Conservation (phyloP, 441 rosid genomes). For the Aleurites moluccanus region DNA sequence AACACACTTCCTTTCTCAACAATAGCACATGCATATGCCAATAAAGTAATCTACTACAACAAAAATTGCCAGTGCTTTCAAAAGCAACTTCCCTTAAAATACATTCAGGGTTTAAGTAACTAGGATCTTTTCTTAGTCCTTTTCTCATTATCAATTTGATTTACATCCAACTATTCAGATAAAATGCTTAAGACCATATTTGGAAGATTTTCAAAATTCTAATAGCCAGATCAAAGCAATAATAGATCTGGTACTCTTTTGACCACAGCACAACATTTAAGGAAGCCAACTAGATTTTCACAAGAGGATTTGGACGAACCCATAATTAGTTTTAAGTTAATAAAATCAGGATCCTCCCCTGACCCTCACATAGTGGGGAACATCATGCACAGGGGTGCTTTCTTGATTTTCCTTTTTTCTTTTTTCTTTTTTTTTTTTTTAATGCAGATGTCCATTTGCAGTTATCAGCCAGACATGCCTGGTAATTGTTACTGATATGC, state of each 20-base stretch:
- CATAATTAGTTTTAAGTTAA: background rate
- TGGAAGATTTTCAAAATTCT: background rate
- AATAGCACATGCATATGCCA: background rate
- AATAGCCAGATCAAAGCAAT: background rate
- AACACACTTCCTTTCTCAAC: background rate
- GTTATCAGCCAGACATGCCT: background rate
- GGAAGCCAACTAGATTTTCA: background rate
- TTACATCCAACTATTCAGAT: background rate
- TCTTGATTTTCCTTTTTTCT: too few relatives aligned
- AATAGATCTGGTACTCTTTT: background rate
- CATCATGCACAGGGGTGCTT: background rate
- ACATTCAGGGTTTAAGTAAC: too few relatives aligned
- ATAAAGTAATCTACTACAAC: too few relatives aligned
- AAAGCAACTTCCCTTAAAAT: background rate
- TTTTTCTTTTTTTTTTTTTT: background rate
- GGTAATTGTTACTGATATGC: background rate
- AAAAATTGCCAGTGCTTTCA: background rate
- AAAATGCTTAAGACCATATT: background rate
- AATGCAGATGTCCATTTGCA: background rate
- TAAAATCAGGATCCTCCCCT: background rate
- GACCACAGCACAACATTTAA: background rate
- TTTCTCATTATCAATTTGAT: background rate
- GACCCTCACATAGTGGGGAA: background rate
- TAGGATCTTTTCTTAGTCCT: background rate
- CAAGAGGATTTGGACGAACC: background rate